phyloP scores from a whole-genome alignment of 495 filamentous ascomycete genomes.

The Melanomma pulvis-pyrius region DNA sequence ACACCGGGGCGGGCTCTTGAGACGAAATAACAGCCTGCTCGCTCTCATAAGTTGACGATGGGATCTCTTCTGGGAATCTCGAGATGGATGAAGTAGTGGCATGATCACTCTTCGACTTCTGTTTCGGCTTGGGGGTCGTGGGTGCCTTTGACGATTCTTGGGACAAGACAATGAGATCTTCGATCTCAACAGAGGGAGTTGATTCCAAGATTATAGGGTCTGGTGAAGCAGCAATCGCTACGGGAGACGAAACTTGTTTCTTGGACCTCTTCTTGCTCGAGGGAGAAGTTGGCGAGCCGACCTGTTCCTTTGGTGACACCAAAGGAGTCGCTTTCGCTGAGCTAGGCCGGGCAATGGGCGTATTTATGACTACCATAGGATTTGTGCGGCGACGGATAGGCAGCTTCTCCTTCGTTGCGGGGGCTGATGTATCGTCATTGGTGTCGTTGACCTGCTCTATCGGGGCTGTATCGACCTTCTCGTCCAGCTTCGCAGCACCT shows the following conservation, averaged over 20 bases:
- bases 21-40: constrained; percentile 14
- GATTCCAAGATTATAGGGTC: too few relatives aligned
- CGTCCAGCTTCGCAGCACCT: not conserved
- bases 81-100: not conserved
- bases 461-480: not conserved
- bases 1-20: constrained; percentile 5
- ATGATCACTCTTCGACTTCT: not conserved
- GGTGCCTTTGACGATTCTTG: not conserved
- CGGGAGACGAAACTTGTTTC: not conserved
- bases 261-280: not conserved
- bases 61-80: constrained; percentile 16
- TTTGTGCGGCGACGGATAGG: constrained; percentile 9
- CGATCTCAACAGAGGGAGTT: too few relatives aligned
- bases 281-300: not conserved
- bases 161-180: too few relatives aligned
- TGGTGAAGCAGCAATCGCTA: constrained; percentile 15
- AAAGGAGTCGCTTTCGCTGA: not conserved
- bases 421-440: not conserved
- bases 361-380: constrained; percentile 11
- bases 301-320: not conserved
- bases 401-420: not conserved
- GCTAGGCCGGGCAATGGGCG: not conserved
- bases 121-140: not conserved
- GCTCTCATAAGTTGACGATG: constrained; percentile 19
- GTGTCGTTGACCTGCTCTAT: not conserved